Base-by-base conservation (phyloP, 768 basidiomycete species). In the Pulveroboletus ravenelii region DNA sequence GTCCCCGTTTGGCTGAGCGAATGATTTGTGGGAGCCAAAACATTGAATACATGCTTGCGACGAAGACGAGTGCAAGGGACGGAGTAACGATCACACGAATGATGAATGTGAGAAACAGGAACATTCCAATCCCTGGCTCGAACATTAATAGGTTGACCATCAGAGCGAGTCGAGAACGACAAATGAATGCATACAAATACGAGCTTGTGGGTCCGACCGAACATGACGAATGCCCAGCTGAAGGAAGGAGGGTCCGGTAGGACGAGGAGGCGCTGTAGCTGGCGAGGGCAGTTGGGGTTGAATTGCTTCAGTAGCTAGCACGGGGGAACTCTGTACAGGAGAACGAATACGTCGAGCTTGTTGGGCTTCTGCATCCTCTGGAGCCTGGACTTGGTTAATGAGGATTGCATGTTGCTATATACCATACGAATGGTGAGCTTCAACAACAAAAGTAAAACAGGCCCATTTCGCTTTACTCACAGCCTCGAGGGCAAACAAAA, bases 1-100 rank as follows among this genome's bases (percentile, higher is more conserved):
- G 76, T 9, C 85, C 87, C 20, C 88, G 78, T 18, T 78, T 77
- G 14, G 77, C 81, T 14, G 90, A 87, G 20, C 93, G 77, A 47
- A 85, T 73, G 42, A 96, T 90, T 67, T 94, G 93, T 4, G 89
- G 85, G 5, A 86, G 57, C 93, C 93, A 96, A 60, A 93, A 84
- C 52, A 76, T 76, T 6, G 85, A 85, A 66, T 94, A 92, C 49
- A 89, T 77, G 25, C 73, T 63, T 10, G 74, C 78, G 31, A 93
- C 76, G 55, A 87, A 81, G 15, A 85, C 55, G 58, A 89, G 73
- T 8, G 84, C 78, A 39, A 89, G 71, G 0, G 78, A 76, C 2
- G 86, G 80, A 18, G 82, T 81, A 59, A 88, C 59, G 46, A 90
- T 81, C 43, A 92, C 76, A 32, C 87, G 82, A 56, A 92, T 80